phyloP scores from a whole-genome alignment of 768 basidiomycete species.

The Austroboletus festivus region DNA sequence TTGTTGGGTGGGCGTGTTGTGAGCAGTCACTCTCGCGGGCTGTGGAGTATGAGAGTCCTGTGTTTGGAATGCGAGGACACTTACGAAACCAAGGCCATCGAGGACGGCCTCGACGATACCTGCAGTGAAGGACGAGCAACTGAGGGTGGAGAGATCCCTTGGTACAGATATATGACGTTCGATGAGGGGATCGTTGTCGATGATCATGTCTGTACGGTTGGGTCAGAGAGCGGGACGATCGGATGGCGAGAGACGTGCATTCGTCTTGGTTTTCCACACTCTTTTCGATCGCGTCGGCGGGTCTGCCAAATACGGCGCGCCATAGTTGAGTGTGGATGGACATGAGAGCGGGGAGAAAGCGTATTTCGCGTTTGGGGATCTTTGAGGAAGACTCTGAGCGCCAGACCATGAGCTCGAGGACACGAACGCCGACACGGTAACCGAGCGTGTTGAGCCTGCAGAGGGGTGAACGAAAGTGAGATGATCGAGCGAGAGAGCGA shows the following conservation, averaged over 20 bases:
- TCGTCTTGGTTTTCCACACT: slow-evolving; percentile 96
- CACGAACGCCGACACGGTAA: slow-evolving; percentile 84
- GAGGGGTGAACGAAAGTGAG: background rate
- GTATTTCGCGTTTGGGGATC: slow-evolving; percentile 88
- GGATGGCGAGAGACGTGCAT: slow-evolving; percentile 48
- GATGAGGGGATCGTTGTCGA: slow-evolving; percentile 91
- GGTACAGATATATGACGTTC: slow-evolving; percentile 93
- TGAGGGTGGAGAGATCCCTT: slow-evolving; percentile 88
- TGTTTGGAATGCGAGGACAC: slow-evolving; percentile 32
- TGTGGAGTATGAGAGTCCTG: slow-evolving; percentile 33
- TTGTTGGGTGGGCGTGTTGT: slow-evolving; percentile 81
- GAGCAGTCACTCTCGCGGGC: slow-evolving; percentile 97
- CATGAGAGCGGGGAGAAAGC: slow-evolving; percentile 89
- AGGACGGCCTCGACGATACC: slow-evolving; percentile 97
- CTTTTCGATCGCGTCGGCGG: slow-evolving; percentile 94
- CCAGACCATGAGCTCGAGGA: slow-evolving; percentile 85
- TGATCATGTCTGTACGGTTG: slow-evolving; percentile 82
- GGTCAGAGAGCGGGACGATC: slow-evolving; percentile 2
- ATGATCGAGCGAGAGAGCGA: slow-evolving; percentile 13
- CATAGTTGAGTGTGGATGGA: slow-evolving; percentile 94
- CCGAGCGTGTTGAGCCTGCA: slow-evolving; percentile 88
- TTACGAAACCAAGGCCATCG: slow-evolving; percentile 89
- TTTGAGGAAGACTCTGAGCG: slow-evolving; percentile 75
- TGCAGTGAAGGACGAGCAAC: slow-evolving; percentile 96
- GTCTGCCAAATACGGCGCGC: slow-evolving; percentile 88